Evolutionary conservation across 2,329 filamentous ascomycete species (phyloP).

Genomic region (Verticillium tricorpus): DNA sequence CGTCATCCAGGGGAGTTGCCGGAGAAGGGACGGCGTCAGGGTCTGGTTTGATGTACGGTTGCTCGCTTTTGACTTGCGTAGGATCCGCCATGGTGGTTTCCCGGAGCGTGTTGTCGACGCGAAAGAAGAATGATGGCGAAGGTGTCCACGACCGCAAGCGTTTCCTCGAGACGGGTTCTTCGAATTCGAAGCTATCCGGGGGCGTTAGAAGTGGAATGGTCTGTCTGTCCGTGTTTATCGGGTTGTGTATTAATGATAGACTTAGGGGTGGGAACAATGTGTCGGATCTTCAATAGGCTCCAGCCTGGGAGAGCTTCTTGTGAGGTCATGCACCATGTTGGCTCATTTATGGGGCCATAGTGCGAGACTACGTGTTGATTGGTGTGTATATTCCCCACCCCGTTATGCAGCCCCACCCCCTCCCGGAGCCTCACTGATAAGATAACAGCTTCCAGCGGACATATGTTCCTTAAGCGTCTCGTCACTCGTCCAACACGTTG

Average conservation of each 20-base stretch:
- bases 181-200: neutral
- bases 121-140: neutral
- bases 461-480: neutral
- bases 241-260: neutral
- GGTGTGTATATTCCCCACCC: neutral
- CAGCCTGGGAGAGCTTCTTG: neutral
- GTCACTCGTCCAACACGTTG: neutral
- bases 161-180: neutral
- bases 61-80: conserved; percentile 20
- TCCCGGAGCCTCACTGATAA: neutral
- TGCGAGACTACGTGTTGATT: neutral
- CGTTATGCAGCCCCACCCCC: neutral
- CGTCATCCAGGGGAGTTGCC: conserved; percentile 42
- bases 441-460: neutral
- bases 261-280: neutral
- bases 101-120: neutral
- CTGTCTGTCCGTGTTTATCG: neutral
- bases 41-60: conserved; percentile 42
- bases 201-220: neutral
- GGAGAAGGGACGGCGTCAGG: conserved; percentile 39
- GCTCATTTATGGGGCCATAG: neutral
- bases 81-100: conserved; percentile 10
- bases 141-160: neutral
- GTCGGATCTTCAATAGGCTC: neutral
- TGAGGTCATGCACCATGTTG: neutral